phyloP scores from a whole-genome alignment of 2,329 filamentous ascomycete genomes.

The Diplodia corticola region DNA sequence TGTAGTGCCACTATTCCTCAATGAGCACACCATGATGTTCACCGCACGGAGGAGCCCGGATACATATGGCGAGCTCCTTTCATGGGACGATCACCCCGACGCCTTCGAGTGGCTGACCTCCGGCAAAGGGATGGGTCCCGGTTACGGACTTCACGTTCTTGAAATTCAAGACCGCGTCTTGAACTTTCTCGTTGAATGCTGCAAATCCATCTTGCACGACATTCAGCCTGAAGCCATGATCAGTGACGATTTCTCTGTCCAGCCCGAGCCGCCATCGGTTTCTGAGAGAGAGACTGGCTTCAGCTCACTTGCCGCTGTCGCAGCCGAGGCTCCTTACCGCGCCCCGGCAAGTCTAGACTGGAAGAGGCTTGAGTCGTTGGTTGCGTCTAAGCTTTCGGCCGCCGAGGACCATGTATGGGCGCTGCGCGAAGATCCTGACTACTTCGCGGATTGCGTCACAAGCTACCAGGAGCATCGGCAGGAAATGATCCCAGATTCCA shows the following conservation, averaged over 20 bases:
- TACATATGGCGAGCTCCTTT: slow-evolving; percentile 42
- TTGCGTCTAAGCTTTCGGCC: slow-evolving; percentile 44
- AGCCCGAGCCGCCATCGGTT: slow-evolving; percentile 42
- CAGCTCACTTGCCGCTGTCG: slow-evolving; percentile 43
- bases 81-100: slow-evolving; percentile 40
- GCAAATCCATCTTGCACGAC: slow-evolving; percentile 54
- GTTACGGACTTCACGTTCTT: slow-evolving; percentile 53
- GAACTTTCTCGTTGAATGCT: slow-evolving; percentile 53
- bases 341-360: slow-evolving; percentile 52
- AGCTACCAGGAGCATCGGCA: slow-evolving; percentile 51
- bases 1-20: slow-evolving; percentile 32
- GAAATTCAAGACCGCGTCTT: slow-evolving; percentile 53
- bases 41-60: slow-evolving; percentile 32
- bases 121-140: slow-evolving; percentile 44
- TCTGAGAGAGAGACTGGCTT: slow-evolving; percentile 35
- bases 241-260: slow-evolving; percentile 35
- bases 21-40: slow-evolving; percentile 39
- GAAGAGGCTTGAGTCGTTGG: slow-evolving; percentile 45
- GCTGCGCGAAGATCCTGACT: slow-evolving; percentile 60
- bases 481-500: slow-evolving; percentile 46
- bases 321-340: slow-evolving; percentile 56
- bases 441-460: slow-evolving; percentile 51
- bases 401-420: slow-evolving; percentile 57
- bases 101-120: slow-evolving; percentile 42
- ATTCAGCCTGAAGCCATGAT: slow-evolving; percentile 38